These are phyloP conservation scores for Apophysomyces variabilis DNA, from an alignment of 371 early-diverging fungal genomes.

Conservation along the genomic window DNA sequence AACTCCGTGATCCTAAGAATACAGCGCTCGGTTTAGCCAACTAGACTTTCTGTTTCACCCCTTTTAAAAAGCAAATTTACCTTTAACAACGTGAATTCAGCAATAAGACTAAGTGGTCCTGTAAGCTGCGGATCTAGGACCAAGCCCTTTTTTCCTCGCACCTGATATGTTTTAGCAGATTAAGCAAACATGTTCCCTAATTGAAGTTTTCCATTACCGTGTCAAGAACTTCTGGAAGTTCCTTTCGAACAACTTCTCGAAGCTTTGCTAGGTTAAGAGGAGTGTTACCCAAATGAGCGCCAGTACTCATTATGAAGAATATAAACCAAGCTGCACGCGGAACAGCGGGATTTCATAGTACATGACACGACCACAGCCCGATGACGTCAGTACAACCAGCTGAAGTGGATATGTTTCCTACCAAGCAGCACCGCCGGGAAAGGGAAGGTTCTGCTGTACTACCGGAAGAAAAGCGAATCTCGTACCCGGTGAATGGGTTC, in stretches of 20 bases:
- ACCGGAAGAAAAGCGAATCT: too few relatives aligned
- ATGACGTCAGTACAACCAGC: too few relatives aligned
- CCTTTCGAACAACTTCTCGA: constrained; percentile 72
- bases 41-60: background rate
- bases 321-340: too few relatives aligned
- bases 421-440: too few relatives aligned
- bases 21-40: background rate
- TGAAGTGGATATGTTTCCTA: too few relatives aligned
- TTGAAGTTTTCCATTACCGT: constrained; percentile 50
- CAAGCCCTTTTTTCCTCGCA: constrained; percentile 87
- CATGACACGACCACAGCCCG: too few relatives aligned
- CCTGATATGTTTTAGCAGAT: constrained; percentile 47
- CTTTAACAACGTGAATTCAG: constrained; percentile 85
- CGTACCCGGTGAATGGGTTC: too few relatives aligned
- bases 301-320: constrained; percentile 24
- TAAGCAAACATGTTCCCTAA: background rate
- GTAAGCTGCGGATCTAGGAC: constrained; percentile 86
- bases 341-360: too few relatives aligned
- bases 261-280: constrained; percentile 63
- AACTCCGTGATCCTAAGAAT: constrained; percentile 87
- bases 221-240: constrained; percentile 75
- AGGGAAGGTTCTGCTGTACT: too few relatives aligned
- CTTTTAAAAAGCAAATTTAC: constrained; percentile 35
- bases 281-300: constrained; percentile 52
- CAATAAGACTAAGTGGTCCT: constrained; percentile 84